Base-by-base conservation (phyloP, 805 yeast species). In the Wickerhamiella occidentalis region DNA sequence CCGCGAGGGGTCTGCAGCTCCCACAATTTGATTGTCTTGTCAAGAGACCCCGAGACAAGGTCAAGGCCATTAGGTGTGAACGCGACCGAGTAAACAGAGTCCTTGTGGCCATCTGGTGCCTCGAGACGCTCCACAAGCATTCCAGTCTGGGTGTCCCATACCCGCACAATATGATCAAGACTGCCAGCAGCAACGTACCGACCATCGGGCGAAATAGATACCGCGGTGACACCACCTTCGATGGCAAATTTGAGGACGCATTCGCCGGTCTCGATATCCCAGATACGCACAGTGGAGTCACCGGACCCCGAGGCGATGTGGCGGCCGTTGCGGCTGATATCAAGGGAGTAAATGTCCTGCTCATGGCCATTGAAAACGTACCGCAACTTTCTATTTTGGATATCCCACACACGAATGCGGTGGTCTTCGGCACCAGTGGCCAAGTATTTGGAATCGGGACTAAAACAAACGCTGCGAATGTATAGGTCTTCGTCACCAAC, bases 211-310 rank as follows among this genome's bases (percentile, higher is more conserved):
- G 95, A 85, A 38, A 90, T 90, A 18, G 96, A 95, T 42, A 90
- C 96, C 0, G 98, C 90, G 50, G 98, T 90, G 48, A 90, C 97
- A 58, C 98, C 98, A 65, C 90, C 97, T 68, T 90, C 96, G 59
- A 90, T 88, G 15, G 87, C 78, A 56, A 90, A 73, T 43, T 95
- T 87, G 61, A 87, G 73, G 19, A 87, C 79, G 65, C 95, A 85
- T 68, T 85, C 87, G 21, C 95, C 92, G 36, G 86, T 76, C 58
- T 84, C 78, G 63, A 88, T 76, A 66, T 90, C 96, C 98, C 98
- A 90, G 61, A 92, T 82, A 64, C 96, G 77, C 30, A 90, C 96
- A 15, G 96, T 86, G 60, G 95, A 78, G 68, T 90, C 98, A 51
- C 98, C 98, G 13, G 94, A 82, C 35, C 98, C 98, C 17, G 94